Base-by-base conservation (phyloP, 768 basidiomycete species). In the Sistotremastrum niveocremeum region DNA sequence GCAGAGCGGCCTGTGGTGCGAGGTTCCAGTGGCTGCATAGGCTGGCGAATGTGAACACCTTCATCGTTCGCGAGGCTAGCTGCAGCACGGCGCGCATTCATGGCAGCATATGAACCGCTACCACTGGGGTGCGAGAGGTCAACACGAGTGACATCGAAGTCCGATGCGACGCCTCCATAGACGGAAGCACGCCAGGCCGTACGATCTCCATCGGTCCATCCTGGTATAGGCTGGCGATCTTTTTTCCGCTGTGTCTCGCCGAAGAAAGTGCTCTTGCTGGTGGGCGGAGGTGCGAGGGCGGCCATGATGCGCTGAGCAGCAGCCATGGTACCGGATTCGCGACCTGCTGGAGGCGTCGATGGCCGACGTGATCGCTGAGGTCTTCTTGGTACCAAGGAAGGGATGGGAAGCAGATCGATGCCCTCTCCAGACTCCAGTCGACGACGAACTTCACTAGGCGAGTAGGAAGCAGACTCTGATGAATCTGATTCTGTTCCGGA, bases 141-240 rank as follows among this genome's bases (percentile, higher is more conserved):
- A 20, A 20, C 20, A 20, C 20, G 20, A 20, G 20, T 20, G 20
- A 20, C 20, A 20, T 20, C 20, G 20, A 20, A 20, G 20, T 20
- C 20, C 20, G 20, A 20, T 20, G 20, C 20, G 20, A 20, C 20
- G 20, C 20, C 20, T 20, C 20, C 20, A 59, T 84, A 84, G 1
- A 81, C 70, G 4, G 66, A 65, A 1, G 77, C 65, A n/a, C 81
- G 75, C 81, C 81, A 84, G 0, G 73, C 76, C 46, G 75, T 66
- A 20, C 20, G 20, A 28, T 68, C 71, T 44, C 76, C 75, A 49
- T 83, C 81, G 2, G 72, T 79, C 81, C 81, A 83, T 9, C 81
- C 81, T 0, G 77, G 75, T 32, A 81, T 70, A 11, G 63, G 59
- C 57, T 63, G 61, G 48, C 62, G 60, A 5, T 64, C 60, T 28